Evolutionary conservation across 208 protist species (phyloP).

Genomic region (Trypanosoma brucei): DNA sequence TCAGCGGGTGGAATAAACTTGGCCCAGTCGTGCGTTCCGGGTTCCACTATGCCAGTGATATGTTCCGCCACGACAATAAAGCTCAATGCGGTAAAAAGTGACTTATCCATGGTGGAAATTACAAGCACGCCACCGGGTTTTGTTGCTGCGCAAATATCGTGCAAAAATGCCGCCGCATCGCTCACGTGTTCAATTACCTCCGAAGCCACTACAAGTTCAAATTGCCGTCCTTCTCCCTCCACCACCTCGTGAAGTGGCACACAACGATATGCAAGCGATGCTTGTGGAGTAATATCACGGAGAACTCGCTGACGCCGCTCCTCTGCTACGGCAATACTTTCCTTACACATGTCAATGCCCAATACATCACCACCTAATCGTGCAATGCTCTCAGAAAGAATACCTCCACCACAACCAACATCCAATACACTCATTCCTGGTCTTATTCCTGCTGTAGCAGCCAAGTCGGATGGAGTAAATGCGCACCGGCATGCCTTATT

Average conservation of each 20-base stretch:
- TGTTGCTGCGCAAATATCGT: conserved; percentile 64
- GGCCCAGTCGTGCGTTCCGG: conserved; percentile 89
- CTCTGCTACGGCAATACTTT: conserved; percentile 77
- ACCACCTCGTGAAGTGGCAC: conserved; percentile 58
- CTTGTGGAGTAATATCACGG: not conserved
- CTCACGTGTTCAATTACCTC: conserved; percentile 94
- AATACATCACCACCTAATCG: conserved; percentile 84
- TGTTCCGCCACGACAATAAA: conserved; percentile 85
- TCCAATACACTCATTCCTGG: conserved; percentile 73
- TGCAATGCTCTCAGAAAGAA: conserved; percentile 85
- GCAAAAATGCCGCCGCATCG: conserved; percentile 79
- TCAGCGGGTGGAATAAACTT: conserved; percentile 88
- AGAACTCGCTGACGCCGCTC: conserved; percentile 27
- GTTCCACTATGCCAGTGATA: conserved; percentile 71
- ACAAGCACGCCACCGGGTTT: conserved; percentile 86
- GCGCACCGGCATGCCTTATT: conserved; percentile 36
- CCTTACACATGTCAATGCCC: conserved; percentile 86
- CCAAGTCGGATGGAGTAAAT: conserved; percentile 14
- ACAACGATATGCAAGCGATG: conserved; percentile 23
- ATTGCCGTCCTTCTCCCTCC: conserved; percentile 36
- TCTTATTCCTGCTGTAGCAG: conserved; percentile 21
- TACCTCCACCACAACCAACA: conserved; percentile 90
- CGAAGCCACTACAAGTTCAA: conserved; percentile 86
- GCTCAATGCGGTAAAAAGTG: conserved; percentile 58
- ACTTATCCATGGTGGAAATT: conserved; percentile 92